Base-by-base conservation (phyloP, 1,284 basidiomycete species). In the Schizophyllum amplum region DNA sequence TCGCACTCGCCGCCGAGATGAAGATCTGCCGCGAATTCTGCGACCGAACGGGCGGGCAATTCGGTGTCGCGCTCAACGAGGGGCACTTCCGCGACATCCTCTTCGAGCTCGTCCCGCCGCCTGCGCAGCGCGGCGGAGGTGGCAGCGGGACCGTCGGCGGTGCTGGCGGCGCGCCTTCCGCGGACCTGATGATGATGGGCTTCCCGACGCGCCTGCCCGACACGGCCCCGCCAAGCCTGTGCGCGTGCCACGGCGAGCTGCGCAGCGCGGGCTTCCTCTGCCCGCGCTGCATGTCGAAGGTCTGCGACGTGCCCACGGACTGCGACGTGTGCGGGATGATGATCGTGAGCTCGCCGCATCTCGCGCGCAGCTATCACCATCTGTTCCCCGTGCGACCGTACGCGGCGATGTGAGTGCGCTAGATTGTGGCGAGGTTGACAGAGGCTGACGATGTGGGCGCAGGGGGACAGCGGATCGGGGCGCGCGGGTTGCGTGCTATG, bases 161-260 rank as follows among this genome's bases (percentile, higher is more conserved):
- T 21, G 68, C 72, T 15, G 71, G 75, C 11, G 86, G 87, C 55
- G n/a, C n/a, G n/a, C 83, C 84, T 15, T 82, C 84, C 0, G 89
- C 91, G 0, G 94, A 99, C 71, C 75, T 99, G 47, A 95, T 99
- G 86, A 89, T 97, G 78, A 99, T 99, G 94, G 96, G 96, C 3
- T 99, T 99, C 71, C 97, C 94, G 0, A 92, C 89, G 17, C 84
- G 93, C 50, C 75, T 97, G n/a, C 90, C 91, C 0, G 87, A 87
- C 62, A 82, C 88, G 0, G 87, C 91, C 0, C 85, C 88, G 20
- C 85, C 89, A 7, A 87, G 87, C 53, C 78, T 97, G 21, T 99
- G 96, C 67, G 92, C 88, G 1, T 99, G 96, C 68, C 96, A 99
- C 69, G 90, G 90, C 2, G 84, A 93, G 60, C 76, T 98, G 66